Evolutionary conservation across 2,329 filamentous ascomycete species (phyloP), one percentile per base, ranked within the genome.

Genomic region (Penicillium vulpinum): DNA sequence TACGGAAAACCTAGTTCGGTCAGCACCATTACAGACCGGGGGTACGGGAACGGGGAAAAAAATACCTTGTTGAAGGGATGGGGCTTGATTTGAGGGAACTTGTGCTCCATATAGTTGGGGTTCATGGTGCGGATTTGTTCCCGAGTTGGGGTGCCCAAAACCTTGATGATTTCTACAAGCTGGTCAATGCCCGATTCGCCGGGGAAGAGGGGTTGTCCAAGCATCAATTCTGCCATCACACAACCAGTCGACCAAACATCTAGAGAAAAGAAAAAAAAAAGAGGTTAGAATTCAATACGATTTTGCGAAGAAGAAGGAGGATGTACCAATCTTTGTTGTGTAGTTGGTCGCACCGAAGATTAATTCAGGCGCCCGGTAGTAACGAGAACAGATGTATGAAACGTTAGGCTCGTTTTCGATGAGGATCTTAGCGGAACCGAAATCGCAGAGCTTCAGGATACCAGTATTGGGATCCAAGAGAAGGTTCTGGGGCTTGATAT

Each of bases 101-200:
- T 97, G 81, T 99, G 94, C 80, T 99, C 94, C 94, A 99, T 99
- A 79, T 99, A 99, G 78, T 99, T 99, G 58, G 94, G 94, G 78
- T 99, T 99, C 94, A 99, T 99, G 64, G 94, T 99, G 67, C 94
- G 90, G 71, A 99, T 99, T 78, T 99, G 94, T 76, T 99, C 94
- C 63, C 94, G 86, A 35, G 94, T 97, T 18, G 94, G 94, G 18
- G 94, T 99, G 58, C 94, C 94, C 59, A 99, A 81, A 51, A 99
- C 93, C 80, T 99, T 99, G 83, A 99, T 99, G 74, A 99, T 99
- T 78, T 99, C 94, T 44, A 99, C 94, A 47, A 99, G 82, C 75
- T 99, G 94, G 74, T 99, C 94, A 70, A 99, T 99, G 63, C 94
- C 94, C 46, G 94, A 99, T 78, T 99, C 94, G 69, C 94, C 94